phyloP scores from a whole-genome alignment of 2,329 filamentous ascomycete genomes.

The Fusarium albosuccineum region DNA sequence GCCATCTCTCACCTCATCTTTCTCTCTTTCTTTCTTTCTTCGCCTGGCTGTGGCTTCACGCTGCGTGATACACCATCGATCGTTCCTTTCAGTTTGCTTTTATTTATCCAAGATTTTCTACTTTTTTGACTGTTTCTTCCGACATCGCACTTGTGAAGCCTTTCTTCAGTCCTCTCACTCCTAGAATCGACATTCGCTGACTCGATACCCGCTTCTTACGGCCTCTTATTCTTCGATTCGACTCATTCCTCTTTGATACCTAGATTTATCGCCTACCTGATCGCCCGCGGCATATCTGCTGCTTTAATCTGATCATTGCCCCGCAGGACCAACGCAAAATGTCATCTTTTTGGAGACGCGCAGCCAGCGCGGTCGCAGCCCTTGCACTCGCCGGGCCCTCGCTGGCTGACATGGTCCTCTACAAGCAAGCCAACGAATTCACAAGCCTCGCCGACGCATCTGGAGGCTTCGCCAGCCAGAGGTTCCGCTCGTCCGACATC shows the following conservation, averaged over 20 bases:
- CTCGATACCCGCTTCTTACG: slow-evolving; percentile 2
- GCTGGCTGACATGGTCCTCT: slow-evolving; percentile 45
- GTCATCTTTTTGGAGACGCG: slow-evolving; percentile 18
- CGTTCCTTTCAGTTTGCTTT: slow-evolving; percentile 9
- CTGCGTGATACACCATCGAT: slow-evolving; percentile 1
- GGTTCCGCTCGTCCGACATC: slow-evolving; percentile 50
- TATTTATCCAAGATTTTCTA: not conserved
- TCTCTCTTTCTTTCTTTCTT: not conserved
- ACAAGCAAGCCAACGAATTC: slow-evolving; percentile 46
- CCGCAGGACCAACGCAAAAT: slow-evolving; percentile 6
- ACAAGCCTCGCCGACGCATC: slow-evolving; percentile 42
- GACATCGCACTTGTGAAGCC: slow-evolving; percentile 16
- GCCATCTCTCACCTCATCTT: not conserved
- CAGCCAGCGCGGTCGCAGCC: slow-evolving; percentile 8
- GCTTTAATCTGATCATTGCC: too few species aligned
- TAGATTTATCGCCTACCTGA: not conserved
- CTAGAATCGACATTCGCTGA: slow-evolving; percentile 4
- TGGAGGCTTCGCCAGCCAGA: slow-evolving; percentile 49
- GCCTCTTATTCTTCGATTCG: not conserved
- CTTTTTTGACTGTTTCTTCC: not conserved
- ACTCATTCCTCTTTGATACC: not conserved
- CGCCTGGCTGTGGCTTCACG: not conserved
- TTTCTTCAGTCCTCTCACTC: slow-evolving; percentile 10
- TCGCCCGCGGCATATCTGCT: not conserved
- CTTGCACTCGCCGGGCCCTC: slow-evolving; percentile 21